phyloP scores from a whole-genome alignment of 139 green algal species.

The Tetratostichococcus sp. region DNA sequence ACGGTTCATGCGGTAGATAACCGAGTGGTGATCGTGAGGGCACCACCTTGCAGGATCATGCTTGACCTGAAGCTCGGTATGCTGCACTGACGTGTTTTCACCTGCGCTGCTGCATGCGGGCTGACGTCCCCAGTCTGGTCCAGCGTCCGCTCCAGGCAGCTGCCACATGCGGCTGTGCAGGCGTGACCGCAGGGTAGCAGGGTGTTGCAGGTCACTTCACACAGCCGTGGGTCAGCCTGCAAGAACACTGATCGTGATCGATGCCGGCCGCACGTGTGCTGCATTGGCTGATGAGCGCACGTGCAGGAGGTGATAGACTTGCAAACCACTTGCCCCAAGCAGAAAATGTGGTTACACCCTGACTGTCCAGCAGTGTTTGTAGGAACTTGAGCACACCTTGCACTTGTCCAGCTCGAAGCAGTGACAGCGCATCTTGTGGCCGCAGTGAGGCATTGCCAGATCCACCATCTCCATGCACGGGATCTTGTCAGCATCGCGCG shows the following conservation, averaged over 20 bases:
- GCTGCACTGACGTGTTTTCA: no score
- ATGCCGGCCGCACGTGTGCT: no score
- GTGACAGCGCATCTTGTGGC: not conserved
- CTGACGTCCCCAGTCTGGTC: no score
- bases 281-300: not conserved
- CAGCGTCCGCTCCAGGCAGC: not conserved
- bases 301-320: not conserved
- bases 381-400: not conserved
- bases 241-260: no score
- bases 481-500: not conserved
- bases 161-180: not conserved
- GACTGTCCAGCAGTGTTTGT: no score
- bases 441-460: constrained; percentile 9
- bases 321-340: no score
- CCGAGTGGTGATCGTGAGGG: no score
- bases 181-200: not conserved
- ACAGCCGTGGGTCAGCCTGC: not conserved
- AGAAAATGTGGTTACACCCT: no score
- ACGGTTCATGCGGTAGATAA: no score
- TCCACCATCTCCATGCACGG: constrained; percentile 16
- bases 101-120: not conserved
- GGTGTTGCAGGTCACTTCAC: not conserved
- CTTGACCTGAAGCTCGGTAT: no score
- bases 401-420: not conserved
- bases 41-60: no score